phyloP scores from a whole-genome alignment of 768 basidiomycete genomes.

The Russula foetens region DNA sequence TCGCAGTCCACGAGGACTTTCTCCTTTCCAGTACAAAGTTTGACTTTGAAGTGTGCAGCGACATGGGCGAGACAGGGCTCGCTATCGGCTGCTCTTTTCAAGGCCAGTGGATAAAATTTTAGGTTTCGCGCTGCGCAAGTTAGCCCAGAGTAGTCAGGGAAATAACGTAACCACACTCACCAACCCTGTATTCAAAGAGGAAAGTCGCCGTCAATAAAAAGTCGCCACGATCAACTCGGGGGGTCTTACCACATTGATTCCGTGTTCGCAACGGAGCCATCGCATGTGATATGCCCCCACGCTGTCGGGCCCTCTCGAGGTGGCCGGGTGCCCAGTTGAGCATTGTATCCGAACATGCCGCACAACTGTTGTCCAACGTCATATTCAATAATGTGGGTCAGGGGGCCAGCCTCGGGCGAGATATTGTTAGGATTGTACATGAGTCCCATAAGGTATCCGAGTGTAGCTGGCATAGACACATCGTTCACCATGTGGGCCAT shows the following conservation, averaged over 20 bases:
- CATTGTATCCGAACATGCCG: slow-evolving; percentile 33
- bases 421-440: slow-evolving; percentile 40
- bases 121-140: slow-evolving; percentile 34
- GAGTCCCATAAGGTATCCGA: slow-evolving; percentile 23
- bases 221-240: not conserved
- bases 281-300: slow-evolving; percentile 40
- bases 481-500: slow-evolving; percentile 35
- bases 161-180: slow-evolving; percentile 1
- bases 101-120: slow-evolving; percentile 39
- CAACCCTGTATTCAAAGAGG: slow-evolving; percentile 4
- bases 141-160: not conserved
- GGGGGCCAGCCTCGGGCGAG: slow-evolving; percentile 33
- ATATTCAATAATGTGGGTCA: slow-evolving; percentile 33
- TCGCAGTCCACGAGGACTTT: slow-evolving; percentile 27
- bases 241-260: slow-evolving; percentile 37
- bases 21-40: slow-evolving; percentile 22
- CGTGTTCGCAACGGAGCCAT: slow-evolving; percentile 38
- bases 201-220: not conserved
- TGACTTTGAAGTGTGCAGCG: slow-evolving; percentile 27
- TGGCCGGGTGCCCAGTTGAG: not conserved
- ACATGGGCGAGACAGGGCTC: slow-evolving; percentile 28
- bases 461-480: slow-evolving; percentile 25
- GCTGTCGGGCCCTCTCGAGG: not conserved
- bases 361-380: slow-evolving; percentile 35
- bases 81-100: slow-evolving; percentile 23